Evolutionary conservation across 2,329 filamentous ascomycete species (phyloP).

Genomic region (Neopestalotiopsis clavispora): DNA sequence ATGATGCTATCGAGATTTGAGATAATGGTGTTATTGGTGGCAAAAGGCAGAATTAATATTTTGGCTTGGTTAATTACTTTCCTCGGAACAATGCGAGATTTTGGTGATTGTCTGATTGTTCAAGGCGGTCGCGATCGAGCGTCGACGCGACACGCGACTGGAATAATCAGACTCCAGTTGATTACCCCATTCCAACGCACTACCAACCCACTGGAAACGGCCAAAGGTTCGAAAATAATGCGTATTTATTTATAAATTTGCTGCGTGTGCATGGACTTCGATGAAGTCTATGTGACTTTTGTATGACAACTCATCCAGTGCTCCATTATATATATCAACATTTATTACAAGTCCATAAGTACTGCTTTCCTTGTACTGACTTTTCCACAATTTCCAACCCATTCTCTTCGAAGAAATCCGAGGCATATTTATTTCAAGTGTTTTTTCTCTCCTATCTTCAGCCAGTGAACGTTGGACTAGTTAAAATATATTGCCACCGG

Average conservation of each 20-base stretch:
- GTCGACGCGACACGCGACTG: neutral
- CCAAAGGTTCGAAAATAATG: neutral
- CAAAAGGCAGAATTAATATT: neutral
- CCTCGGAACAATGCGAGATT: neutral
- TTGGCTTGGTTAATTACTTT: neutral
- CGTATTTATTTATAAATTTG: neutral
- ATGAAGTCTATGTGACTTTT: no score
- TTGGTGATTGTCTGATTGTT: neutral
- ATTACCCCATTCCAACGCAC: neutral
- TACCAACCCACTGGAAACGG: neutral
- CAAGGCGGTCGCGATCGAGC: constrained; percentile 1
- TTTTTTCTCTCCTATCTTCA: no score
- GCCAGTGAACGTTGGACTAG: no score
- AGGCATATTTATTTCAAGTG: no score
- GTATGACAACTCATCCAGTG: no score
- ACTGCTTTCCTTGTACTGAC: fast-evolving
- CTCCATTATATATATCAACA: no score
- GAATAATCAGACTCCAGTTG: constrained; percentile 4
- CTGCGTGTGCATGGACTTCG: neutral
- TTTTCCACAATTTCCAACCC: no score
- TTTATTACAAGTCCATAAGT: no score
- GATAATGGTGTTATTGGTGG: neutral
- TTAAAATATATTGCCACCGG: no score
- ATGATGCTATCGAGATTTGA: neutral
- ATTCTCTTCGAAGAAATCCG: no score